Base-by-base conservation (phyloP, 139 green algal species). In the Trebouxia sp. region DNA sequence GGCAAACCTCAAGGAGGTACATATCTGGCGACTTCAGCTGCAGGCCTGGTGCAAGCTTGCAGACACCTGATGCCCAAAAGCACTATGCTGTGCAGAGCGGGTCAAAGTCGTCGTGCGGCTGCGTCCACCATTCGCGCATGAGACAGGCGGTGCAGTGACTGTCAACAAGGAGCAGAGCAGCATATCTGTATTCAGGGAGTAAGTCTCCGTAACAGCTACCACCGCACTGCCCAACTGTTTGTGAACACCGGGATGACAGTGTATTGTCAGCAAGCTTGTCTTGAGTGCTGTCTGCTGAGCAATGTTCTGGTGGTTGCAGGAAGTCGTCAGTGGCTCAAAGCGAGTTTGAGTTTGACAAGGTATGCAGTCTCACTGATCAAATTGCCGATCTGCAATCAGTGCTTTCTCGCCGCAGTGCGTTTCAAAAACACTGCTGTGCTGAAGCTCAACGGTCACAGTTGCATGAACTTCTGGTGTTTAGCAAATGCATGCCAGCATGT, bases 311-410 rank as follows among this genome's bases (percentile, higher is more conserved):
- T 35, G 17, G 6, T 7, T 85, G 75, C 79, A 86, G 79, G 42
- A 53, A 53, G 5, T 67, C 53, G 4, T 55, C 51, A 10, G 55
- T 79, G 24, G 77, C 79, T 1, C 41, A 77, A 24, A 79, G 45
- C 17, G 74, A 65, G 10, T 92, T 89, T 70, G 77, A 86, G 14
- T 90, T 91, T 87, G 87, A 91, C 80, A 32, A 80, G 47, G 79
- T 83, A 30, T n/a, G 15, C 69, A 62, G 69, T 10, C 4, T n/a
- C n/a, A n/a, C n/a, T n/a, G n/a, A n/a, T n/a, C n/a, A n/a, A n/a
- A n/a, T n/a, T n/a, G n/a, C n/a, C n/a, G n/a, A n/a, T n/a, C n/a
- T n/a, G n/a, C n/a, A n/a, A n/a, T n/a, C n/a, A n/a, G n/a, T n/a
- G n/a, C n/a, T n/a, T n/a, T n/a, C n/a, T n/a, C n/a, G n/a, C n/a